Percentiles rank a stretch among this genome's conserved stretches.
phyloP scores from a whole-genome alignment of 192 early-diverging fungal species.

The Dissophora ornata region DNA sequence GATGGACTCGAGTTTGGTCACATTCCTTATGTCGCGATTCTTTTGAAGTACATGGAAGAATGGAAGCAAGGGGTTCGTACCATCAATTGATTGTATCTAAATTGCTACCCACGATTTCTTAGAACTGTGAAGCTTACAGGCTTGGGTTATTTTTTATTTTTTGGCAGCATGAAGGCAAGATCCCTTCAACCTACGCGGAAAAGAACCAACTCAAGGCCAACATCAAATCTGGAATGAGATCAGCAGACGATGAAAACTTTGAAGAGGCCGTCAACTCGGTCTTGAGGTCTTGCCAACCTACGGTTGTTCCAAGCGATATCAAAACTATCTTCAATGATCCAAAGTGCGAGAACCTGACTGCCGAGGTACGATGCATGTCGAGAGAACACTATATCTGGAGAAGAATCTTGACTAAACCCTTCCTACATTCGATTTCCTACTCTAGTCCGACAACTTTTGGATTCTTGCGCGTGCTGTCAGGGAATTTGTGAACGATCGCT shows the following conservation, averaged over 20 bases:
- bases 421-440: conserved; percentile 3
- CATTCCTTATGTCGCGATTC: conserved; percentile 86
- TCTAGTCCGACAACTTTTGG: conserved; percentile 84
- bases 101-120: too few species aligned
- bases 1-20: conserved; percentile 81
- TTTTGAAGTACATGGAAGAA: conserved; percentile 78
- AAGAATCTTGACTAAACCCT: too few species aligned
- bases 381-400: too few species aligned
- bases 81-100: too few species aligned
- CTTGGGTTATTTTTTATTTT: background rate
- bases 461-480: conserved; percentile 80
- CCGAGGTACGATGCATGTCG: conserved; percentile 59
- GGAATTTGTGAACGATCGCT: conserved; percentile 81
- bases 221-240: conserved; percentile 66
- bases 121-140: too few species aligned
- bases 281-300: conserved; percentile 70
- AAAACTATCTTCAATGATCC: conserved; percentile 66
- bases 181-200: conserved; percentile 71
- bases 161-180: conserved; percentile 66
- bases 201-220: conserved; percentile 73
- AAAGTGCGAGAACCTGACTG: conserved; percentile 61
- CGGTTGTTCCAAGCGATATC: conserved; percentile 61
- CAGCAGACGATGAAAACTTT: conserved; percentile 88
- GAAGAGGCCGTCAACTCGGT: conserved; percentile 81
- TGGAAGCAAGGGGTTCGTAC: conserved; percentile 77